Base-by-base conservation (phyloP, 805 yeast species). In the Candida nitratophila region DNA sequence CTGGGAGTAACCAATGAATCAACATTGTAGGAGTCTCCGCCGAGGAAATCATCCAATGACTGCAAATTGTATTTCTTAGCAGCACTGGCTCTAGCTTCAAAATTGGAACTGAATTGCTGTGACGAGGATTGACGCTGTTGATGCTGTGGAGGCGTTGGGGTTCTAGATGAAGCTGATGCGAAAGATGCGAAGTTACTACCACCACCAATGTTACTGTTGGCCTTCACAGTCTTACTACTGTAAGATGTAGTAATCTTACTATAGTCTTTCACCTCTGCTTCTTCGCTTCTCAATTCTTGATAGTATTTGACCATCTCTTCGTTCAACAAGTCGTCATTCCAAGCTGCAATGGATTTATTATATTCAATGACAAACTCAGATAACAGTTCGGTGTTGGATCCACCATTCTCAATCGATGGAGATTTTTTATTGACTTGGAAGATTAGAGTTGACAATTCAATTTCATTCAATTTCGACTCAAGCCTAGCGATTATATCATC, bases 1-100 rank as follows among this genome's bases (percentile, higher is more conserved):
- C 59, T 61, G 11, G 48, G 55, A 12, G 45, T 55, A 12, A 49
- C 65, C 10, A 37, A 17, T 8, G 48, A 27, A n/a, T 50, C 54
- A 3, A 41, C 49, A 21, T 44, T 46, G n/a, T 40, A 40, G n/a
- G 47, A 52, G 8, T 45, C 56, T 34, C 37, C 45, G 50, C 68
- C 46, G 36, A 90, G 81, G 59, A 90, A 90, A 48, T 90, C 98
- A 56, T 90, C 97, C 45, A 90, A 65, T 45, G 90, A 84, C 59
- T 87, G 95, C 33, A 85, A 61, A 47, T 77, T 74, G 54, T 79
- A 82, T 43, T 68, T 70, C 49, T 62, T 66, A 12, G 62, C 65
- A 27, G 53, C 52, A 17, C 54, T 27, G 4, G 11, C 14, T 39
- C 27, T 22, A 3, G 39, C 30, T 27, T 40, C 40, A 17, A 21